A percentile compares a stretch with the other conserved stretches of the same genome.
Conservation (phyloP, 345 rosid species). For the Eucalyptus tenuipes region DNA sequence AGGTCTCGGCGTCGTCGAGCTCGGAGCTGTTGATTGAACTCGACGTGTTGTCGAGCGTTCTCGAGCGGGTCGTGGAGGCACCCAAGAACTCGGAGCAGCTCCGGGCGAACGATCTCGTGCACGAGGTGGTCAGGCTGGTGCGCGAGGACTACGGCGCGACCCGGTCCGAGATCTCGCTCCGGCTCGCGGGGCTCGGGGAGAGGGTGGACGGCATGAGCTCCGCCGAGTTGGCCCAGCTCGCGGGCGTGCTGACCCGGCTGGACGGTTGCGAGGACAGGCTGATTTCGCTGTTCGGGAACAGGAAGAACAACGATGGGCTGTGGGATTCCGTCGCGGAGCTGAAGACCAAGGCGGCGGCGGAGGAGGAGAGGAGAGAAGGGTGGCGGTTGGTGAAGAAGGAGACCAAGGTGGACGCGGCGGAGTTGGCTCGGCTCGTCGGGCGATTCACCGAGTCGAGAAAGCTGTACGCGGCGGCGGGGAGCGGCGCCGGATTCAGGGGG, state of each 20-base stretch:
- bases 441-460: background rate
- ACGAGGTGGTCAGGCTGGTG: slow-evolving; percentile 5
- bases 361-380: slow-evolving; percentile 1
- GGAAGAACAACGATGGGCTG: slow-evolving; percentile 2
- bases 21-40: background rate
- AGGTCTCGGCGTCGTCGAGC: background rate
- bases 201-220: background rate
- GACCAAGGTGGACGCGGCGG: background rate
- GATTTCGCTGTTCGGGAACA: background rate
- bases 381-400: slow-evolving; percentile 1
- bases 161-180: background rate
- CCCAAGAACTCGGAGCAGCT: background rate
- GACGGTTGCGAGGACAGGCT: background rate
- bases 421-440: background rate
- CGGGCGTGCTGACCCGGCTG: background rate
- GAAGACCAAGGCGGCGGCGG: background rate
- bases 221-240: background rate
- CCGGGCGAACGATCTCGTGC: background rate
- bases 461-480: background rate
- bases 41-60: background rate
- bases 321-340: slow-evolving; percentile 1
- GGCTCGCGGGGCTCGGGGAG: background rate
- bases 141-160: slow-evolving; percentile 1
- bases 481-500: background rate
- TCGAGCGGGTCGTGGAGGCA: background rate